Percentiles rank a stretch among this genome's conserved stretches.
Evolutionary conservation across 805 yeast species (phyloP).

Genomic region (Schwanniomyces sp.): DNA sequence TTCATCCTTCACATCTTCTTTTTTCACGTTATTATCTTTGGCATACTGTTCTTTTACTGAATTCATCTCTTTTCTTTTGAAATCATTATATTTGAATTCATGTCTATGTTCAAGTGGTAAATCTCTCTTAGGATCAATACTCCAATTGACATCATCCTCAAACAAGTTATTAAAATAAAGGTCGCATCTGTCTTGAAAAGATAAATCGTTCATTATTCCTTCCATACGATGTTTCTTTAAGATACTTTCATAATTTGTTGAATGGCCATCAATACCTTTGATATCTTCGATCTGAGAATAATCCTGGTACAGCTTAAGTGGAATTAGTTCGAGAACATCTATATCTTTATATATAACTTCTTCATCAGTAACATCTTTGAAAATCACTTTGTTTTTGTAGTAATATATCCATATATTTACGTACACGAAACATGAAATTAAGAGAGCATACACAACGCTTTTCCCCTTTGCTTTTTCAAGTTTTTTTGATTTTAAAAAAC

Average conservation of each 20-base stretch:
- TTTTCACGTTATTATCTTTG: conserved; percentile 17
- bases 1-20: conserved; percentile 15
- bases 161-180: conserved; percentile 46
- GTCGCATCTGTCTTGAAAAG: conserved; percentile 41
- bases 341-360: background rate
- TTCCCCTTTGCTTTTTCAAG: no score
- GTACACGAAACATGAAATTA: conserved; percentile 15
- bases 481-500: no score
- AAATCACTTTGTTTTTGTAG: conserved; percentile 1
- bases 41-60: conserved; percentile 27
- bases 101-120: conserved; percentile 26
- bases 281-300: conserved; percentile 14
- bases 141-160: conserved; percentile 45
- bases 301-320: background rate
- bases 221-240: conserved; percentile 17
- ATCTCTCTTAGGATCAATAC: conserved; percentile 28
- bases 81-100: conserved; percentile 28
- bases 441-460: no score
- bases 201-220: conserved; percentile 16
- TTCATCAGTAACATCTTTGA: background rate
- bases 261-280: conserved; percentile 20
- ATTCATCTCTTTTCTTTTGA: conserved; percentile 20
- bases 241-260: conserved; percentile 21
- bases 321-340: background rate
- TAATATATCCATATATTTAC: conserved; percentile 17